Percentiles rank a stretch among this genome's conserved stretches.
Conservation (phyloP, 306 rosid genomes). For the Senna siamea region DNA sequence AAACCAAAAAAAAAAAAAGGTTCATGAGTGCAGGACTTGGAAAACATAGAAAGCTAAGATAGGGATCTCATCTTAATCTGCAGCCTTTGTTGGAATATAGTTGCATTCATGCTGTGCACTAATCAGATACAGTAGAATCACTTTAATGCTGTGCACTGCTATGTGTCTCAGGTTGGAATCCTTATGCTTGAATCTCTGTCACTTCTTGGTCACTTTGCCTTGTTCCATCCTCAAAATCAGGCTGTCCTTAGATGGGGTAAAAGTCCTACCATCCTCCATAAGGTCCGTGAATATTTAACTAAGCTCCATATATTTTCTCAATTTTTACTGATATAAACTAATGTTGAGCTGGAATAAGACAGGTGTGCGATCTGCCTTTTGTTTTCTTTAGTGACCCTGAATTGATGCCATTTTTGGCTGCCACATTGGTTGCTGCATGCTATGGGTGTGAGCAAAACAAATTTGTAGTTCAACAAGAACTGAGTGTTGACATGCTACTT, state of each 20-base stretch:
- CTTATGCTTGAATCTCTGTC: slow-evolving; percentile 85
- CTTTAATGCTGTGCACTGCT: slow-evolving; percentile 31
- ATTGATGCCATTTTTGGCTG: slow-evolving; percentile 94
- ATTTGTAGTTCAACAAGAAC: slow-evolving; percentile 88
- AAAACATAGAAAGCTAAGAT: slow-evolving; percentile 16
- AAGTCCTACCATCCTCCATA: slow-evolving; percentile 94
- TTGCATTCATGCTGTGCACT: slow-evolving; percentile 11
- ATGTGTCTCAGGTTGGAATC: slow-evolving; percentile 69
- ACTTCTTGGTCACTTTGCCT: slow-evolving; percentile 88
- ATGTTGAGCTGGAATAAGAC: slow-evolving; percentile 47
- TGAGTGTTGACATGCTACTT: slow-evolving; percentile 88
- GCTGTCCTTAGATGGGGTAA: slow-evolving; percentile 98
- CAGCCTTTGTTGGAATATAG: slow-evolving; percentile 13
- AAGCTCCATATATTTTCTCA: slow-evolving; percentile 20
- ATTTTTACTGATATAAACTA: slow-evolving; percentile 42
- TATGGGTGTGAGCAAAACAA: slow-evolving; percentile 91
- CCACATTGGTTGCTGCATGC: slow-evolving; percentile 89
- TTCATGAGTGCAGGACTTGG: slow-evolving; percentile 14
- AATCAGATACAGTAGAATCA: background rate
- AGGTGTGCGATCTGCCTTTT: slow-evolving; percentile 96
- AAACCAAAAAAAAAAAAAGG: background rate
- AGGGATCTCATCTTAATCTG: slow-evolving; percentile 26
- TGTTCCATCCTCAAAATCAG: slow-evolving; percentile 91
- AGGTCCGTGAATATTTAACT: slow-evolving; percentile 58
- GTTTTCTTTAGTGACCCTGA: slow-evolving; percentile 97